Conservation (phyloP, 331 rosid genomes). For the Acacia concinna region DNA sequence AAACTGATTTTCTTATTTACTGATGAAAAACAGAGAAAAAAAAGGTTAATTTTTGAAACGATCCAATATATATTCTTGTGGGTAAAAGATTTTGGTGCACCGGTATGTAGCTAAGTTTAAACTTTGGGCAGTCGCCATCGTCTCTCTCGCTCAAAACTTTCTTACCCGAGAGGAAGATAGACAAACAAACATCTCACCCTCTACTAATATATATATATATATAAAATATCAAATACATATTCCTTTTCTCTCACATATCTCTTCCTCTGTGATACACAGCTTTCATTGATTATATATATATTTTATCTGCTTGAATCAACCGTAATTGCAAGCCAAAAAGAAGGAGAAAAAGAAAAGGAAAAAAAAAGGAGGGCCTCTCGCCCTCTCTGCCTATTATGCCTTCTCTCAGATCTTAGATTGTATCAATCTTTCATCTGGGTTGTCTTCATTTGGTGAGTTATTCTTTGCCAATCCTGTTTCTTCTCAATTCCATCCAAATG, state of each 20-base stretch:
- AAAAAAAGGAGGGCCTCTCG: conserved; percentile 71
- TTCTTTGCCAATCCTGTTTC: conserved; percentile 24
- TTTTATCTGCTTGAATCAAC: conserved; percentile 56
- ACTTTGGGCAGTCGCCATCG: conserved; percentile 49
- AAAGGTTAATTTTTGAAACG: conserved; percentile 14
- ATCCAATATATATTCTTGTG: neutral
- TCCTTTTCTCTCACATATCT: conserved; percentile 51
- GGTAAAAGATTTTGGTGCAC: neutral
- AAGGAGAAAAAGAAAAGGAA: conserved; percentile 20
- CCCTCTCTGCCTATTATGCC: conserved; percentile 70
- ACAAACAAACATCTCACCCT: conserved; percentile 44
- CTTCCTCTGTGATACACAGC: conserved; percentile 40
- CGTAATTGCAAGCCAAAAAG: conserved; percentile 43
- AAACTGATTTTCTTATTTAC: neutral
- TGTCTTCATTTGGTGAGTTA: conserved; percentile 62
- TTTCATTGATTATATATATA: conserved; percentile 41
- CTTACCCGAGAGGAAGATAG: conserved; percentile 54
- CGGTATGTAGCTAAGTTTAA: conserved; percentile 18
- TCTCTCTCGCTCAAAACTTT: conserved; percentile 47
- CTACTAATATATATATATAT: neutral
- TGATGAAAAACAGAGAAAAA: neutral
- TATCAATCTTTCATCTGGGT: conserved; percentile 59
- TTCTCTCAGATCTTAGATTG: conserved; percentile 82
- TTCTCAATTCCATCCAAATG: conserved; percentile 1
- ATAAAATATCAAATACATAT: conserved; percentile 40